A percentile compares a stretch with the other conserved stretches of the same genome.
phyloP scores from a whole-genome alignment of 768 basidiomycete species.

The Russula dissimulans region DNA sequence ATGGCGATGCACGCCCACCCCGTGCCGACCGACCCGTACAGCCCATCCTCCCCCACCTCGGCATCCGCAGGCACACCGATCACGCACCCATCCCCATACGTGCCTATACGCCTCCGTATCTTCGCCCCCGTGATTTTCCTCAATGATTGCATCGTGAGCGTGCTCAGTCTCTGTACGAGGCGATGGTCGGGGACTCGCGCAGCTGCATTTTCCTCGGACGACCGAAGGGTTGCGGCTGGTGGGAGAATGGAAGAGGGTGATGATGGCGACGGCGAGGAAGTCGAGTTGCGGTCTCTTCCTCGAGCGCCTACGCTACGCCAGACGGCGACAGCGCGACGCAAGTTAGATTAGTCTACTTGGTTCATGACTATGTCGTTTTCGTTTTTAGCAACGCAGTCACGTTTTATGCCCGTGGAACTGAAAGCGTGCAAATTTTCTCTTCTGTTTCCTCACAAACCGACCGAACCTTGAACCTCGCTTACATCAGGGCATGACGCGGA shows the following conservation, averaged over 20 bases:
- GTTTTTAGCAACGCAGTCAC: too few relatives aligned
- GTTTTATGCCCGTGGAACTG: too few relatives aligned
- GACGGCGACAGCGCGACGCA: conserved; percentile 5
- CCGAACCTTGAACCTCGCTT: too few relatives aligned
- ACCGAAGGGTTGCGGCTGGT: conserved; percentile 35
- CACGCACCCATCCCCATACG: conserved; percentile 62
- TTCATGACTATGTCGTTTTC: neutral
- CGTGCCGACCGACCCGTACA: conserved; percentile 67
- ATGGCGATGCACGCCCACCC: conserved; percentile 76
- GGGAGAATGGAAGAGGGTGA: conserved; percentile 59
- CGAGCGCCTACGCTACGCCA: conserved; percentile 3
- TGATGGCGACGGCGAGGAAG: conserved; percentile 33
- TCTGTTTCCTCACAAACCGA: too few relatives aligned
- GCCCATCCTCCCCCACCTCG: conserved; percentile 31
- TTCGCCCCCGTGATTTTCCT: conserved; percentile 67
- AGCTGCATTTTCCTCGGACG: conserved; percentile 18
- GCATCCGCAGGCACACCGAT: conserved; percentile 22
- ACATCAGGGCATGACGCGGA: too few relatives aligned
- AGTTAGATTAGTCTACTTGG: conserved; percentile 7
- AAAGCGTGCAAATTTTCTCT: too few relatives aligned
- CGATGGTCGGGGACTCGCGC: conserved; percentile 9
- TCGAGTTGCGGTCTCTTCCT: conserved; percentile 18
- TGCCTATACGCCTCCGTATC: conserved; percentile 74
- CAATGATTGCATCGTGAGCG: conserved; percentile 58
- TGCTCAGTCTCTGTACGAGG: conserved; percentile 46